A percentile compares a stretch with the other conserved stretches of the same genome.
Conservation (phyloP, 306 rosid genomes). For the Cicer judaicum region DNA sequence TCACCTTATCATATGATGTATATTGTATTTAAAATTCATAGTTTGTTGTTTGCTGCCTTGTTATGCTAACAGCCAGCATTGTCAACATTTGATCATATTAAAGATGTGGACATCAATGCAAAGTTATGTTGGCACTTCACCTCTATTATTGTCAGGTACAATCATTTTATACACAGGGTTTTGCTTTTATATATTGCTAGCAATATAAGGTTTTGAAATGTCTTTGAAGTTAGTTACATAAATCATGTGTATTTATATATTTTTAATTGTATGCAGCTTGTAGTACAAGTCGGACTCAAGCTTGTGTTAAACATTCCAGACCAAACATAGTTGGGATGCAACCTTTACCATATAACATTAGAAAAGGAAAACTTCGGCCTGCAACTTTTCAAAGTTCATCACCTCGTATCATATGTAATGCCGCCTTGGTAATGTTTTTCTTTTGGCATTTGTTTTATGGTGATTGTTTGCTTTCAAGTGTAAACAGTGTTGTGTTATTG, state of each 20-base stretch:
- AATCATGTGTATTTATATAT: neutral
- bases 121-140: slow-evolving; percentile 45
- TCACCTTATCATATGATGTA: neutral
- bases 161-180: neutral
- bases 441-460: slow-evolving; percentile 22
- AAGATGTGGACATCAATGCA: slow-evolving; percentile 48
- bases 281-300: slow-evolving; percentile 33
- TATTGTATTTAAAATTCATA: slow-evolving; percentile 16
- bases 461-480: slow-evolving; percentile 7
- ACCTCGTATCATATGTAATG: slow-evolving; percentile 49
- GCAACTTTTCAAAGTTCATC: slow-evolving; percentile 45
- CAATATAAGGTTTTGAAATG: slow-evolving; percentile 1
- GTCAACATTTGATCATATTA: slow-evolving; percentile 21
- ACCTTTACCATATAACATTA: slow-evolving; percentile 44
- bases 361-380: slow-evolving; percentile 42
- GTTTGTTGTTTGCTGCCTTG: slow-evolving; percentile 5
- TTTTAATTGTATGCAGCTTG: slow-evolving; percentile 31
- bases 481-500: neutral
- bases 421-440: slow-evolving; percentile 64
- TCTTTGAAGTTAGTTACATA: slow-evolving; percentile 28
- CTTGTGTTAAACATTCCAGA: slow-evolving; percentile 23
- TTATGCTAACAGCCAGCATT: slow-evolving; percentile 24
- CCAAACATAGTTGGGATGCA: slow-evolving; percentile 46
- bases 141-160: slow-evolving; percentile 61
- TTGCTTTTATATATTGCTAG: no score